phyloP scores from a whole-genome alignment of 2,329 filamentous ascomycete genomes.

The Aureobasidium lini region DNA sequence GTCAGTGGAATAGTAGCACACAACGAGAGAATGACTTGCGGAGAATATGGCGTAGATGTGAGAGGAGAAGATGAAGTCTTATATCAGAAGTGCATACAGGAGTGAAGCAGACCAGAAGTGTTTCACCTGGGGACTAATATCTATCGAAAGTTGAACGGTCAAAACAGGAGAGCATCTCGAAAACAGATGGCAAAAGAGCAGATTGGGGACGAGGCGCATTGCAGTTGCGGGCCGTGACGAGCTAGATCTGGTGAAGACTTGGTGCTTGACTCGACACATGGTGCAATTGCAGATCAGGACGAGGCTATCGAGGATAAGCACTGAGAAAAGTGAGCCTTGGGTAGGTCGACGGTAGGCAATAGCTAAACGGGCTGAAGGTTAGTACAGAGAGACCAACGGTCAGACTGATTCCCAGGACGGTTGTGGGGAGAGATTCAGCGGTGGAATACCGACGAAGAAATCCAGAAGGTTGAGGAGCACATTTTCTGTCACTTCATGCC shows the following conservation, averaged over 20 bases:
- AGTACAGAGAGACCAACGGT: not conserved
- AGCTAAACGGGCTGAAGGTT: not conserved
- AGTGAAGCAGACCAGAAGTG: not conserved
- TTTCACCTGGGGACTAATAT: not conserved
- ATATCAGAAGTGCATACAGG: not conserved
- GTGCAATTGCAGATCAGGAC: not conserved
- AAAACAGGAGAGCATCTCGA: not conserved
- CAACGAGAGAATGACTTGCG: not conserved
- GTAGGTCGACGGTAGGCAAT: not conserved
- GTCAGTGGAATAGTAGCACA: not conserved
- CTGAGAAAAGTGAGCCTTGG: not conserved
- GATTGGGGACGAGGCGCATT: not conserved
- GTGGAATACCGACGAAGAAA: not conserved
- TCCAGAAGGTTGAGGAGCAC: not conserved
- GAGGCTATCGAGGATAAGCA: not conserved
- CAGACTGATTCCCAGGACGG: not conserved
- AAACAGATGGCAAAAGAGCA: not conserved
- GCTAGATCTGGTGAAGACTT: not conserved
- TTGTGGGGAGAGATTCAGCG: not conserved
- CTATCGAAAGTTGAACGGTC: slow-evolving; percentile 5
- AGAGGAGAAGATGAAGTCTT: not conserved
- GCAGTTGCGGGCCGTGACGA: not conserved
- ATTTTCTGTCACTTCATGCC: not conserved
- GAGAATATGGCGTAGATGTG: not conserved
- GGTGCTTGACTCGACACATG: not conserved